These are phyloP conservation scores for Poa pratensis DNA, from an alignment of 176 grass and related monocot species.

Conservation along the genomic window DNA sequence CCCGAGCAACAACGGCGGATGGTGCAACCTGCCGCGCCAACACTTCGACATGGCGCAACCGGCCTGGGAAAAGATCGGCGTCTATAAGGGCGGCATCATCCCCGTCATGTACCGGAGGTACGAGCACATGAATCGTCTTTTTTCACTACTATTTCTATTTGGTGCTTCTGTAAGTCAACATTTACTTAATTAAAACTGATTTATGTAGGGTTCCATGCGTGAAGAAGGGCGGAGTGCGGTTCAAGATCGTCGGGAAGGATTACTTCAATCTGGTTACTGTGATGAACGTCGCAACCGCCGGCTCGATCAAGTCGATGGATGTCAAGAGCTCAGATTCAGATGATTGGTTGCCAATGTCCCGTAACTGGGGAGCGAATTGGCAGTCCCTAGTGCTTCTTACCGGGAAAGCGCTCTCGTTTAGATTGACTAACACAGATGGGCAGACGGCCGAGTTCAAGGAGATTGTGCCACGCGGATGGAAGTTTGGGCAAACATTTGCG, in stretches of 20 bases:
- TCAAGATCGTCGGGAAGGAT: background rate
- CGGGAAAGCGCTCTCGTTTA: background rate
- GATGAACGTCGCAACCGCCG: background rate
- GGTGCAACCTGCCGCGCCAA: constrained; percentile 43
- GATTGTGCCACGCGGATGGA: background rate
- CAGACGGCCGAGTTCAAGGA: background rate
- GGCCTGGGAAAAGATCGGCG: constrained; percentile 56
- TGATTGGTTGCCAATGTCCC: background rate
- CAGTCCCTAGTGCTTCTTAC: background rate
- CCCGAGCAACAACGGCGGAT: constrained; percentile 35
- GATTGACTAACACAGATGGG: background rate
- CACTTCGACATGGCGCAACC: constrained; percentile 59
- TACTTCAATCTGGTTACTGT: background rate
- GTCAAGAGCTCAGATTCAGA: background rate
- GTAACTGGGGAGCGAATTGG: background rate
- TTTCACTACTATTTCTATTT: too few species aligned
- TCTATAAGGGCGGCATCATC: constrained; percentile 46
- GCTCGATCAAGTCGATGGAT: background rate
- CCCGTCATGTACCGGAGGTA: constrained; percentile 6
- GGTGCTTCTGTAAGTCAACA: too few species aligned
- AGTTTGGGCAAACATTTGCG: background rate
- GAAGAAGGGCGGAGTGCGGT: background rate
- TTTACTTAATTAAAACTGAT: too few species aligned
- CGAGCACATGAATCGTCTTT: too few species aligned
- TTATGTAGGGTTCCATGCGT: background rate